These are phyloP conservation scores for Penicillium brevicompactum DNA, from an alignment of 2,329 filamentous ascomycete species.

Conservation along the genomic window DNA sequence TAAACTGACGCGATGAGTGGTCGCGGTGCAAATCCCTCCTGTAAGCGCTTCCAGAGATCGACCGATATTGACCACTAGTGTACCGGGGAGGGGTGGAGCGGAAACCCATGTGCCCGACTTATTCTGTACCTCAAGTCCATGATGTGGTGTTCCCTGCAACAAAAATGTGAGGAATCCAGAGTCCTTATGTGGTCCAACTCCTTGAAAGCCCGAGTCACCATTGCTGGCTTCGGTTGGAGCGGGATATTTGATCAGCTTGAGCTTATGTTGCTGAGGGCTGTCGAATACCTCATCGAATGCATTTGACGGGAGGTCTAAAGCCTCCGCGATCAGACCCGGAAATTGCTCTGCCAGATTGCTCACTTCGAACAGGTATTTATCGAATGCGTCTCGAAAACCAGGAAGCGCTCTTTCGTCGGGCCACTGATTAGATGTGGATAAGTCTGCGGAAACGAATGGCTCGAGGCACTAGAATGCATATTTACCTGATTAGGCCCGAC, in stretches of 20 bases:
- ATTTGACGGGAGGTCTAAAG: conserved; percentile 30
- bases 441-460: not conserved
- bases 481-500: conserved; percentile 39
- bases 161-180: conserved; percentile 54
- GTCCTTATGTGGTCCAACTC: conserved; percentile 52
- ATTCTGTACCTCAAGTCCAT: conserved; percentile 53
- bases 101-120: conserved; percentile 50
- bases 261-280: conserved; percentile 36
- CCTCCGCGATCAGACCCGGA: conserved; percentile 35
- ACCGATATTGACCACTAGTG: conserved; percentile 54
- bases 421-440: conserved; percentile 26
- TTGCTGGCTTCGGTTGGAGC: conserved; percentile 27
- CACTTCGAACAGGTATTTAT: conserved; percentile 33
- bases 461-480: too few species aligned
- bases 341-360: conserved; percentile 29
- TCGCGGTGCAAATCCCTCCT: conserved; percentile 38
- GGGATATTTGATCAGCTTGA: conserved; percentile 50
- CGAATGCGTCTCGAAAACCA: conserved; percentile 33
- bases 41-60: conserved; percentile 40
- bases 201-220: conserved; percentile 36
- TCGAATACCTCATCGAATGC: conserved; percentile 38
- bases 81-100: conserved; percentile 46
- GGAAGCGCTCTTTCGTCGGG: conserved; percentile 35
- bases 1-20: conserved; percentile 39
- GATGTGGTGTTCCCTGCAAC: conserved; percentile 46